phyloP scores from a whole-genome alignment of 108 stramenopile genomes.

The Stephanodiscus minutulus region DNA sequence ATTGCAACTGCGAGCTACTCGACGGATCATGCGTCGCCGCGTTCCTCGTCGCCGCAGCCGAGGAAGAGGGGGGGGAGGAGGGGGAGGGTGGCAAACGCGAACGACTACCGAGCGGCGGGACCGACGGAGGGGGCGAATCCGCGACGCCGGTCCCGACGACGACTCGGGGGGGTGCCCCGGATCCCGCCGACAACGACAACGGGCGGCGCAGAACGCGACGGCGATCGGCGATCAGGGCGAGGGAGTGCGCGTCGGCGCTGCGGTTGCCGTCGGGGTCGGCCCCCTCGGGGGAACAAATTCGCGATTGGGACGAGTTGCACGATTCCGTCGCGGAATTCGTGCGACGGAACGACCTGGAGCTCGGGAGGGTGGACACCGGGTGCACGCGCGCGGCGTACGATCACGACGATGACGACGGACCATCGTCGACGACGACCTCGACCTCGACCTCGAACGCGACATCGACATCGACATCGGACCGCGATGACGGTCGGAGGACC shows the following conservation, averaged over 20 bases:
- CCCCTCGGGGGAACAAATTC: constrained; percentile 37
- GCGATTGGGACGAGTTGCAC: constrained; percentile 46
- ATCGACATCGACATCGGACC: neutral
- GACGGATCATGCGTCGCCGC: constrained; percentile 48
- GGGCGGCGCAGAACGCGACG: no score
- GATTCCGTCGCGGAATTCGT: constrained; percentile 29
- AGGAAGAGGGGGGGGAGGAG: no score
- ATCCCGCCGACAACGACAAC: neutral
- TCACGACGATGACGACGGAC: constrained; percentile 34
- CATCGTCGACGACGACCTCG: neutral
- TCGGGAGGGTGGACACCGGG: constrained; percentile 41
- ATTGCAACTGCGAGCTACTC: constrained; percentile 54
- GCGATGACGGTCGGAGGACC: neutral
- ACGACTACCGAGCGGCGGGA: neutral
- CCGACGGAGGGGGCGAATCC: neutral
- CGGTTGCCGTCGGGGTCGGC: constrained; percentile 17
- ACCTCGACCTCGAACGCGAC: constrained; percentile 6
- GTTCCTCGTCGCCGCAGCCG: constrained; percentile 28
- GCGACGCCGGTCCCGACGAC: neutral
- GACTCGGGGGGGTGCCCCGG: no score
- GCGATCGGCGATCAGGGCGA: constrained; percentile 1
- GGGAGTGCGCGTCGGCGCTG: constrained; percentile 41
- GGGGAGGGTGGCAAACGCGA: neutral
- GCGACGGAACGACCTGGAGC: constrained; percentile 23
- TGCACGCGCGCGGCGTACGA: constrained; percentile 51